These are phyloP conservation scores for Wickerhamiella alocasiicola DNA, from an alignment of 805 yeast genomes.

Conservation along the genomic window DNA sequence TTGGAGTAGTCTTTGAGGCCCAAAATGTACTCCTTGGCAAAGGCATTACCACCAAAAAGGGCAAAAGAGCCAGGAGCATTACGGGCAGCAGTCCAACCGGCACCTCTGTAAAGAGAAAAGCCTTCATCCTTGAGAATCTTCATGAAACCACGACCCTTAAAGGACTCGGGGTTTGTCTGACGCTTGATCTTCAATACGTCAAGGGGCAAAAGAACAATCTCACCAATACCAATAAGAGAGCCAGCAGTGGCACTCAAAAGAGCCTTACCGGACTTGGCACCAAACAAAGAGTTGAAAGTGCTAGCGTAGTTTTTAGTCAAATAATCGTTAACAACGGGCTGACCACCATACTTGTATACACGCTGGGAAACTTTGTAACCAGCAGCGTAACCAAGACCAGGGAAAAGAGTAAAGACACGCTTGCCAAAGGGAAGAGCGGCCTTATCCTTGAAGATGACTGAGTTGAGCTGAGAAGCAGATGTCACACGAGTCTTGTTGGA, in stretches of 20 bases:
- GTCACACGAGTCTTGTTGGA: slow-evolving; percentile 70
- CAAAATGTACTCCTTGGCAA: slow-evolving; percentile 91
- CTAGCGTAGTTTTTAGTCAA: slow-evolving; percentile 61
- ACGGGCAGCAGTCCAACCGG: slow-evolving; percentile 99
- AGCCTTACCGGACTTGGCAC: slow-evolving; percentile 95
- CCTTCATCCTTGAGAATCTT: slow-evolving; percentile 85
- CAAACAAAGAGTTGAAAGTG: slow-evolving; percentile 64
- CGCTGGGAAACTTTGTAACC: slow-evolving; percentile 91
- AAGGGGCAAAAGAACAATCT: slow-evolving; percentile 84
- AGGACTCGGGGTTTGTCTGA: slow-evolving; percentile 99
- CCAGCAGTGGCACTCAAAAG: slow-evolving; percentile 95
- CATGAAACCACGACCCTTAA: slow-evolving; percentile 93
- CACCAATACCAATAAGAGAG: slow-evolving; percentile 94
- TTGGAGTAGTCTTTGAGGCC: slow-evolving; percentile 73
- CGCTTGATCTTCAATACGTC: slow-evolving; percentile 96
- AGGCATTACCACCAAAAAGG: slow-evolving; percentile 95
- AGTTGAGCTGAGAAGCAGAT: slow-evolving; percentile 54
- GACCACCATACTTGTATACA: slow-evolving; percentile 98
- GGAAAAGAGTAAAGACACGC: slow-evolving; percentile 75
- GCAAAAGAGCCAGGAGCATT: slow-evolving; percentile 99
- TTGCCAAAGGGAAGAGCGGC: slow-evolving; percentile 58
- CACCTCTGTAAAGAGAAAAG: slow-evolving; percentile 84
- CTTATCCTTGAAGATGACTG: slow-evolving; percentile 74
- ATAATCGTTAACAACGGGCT: slow-evolving; percentile 94
- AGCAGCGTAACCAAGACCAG: slow-evolving; percentile 98